Percentiles rank a stretch among this genome's conserved stretches.
Evolutionary conservation across 2,329 filamentous ascomycete genomes (phyloP).

Genomic region (Mycocentrospora acerina): DNA sequence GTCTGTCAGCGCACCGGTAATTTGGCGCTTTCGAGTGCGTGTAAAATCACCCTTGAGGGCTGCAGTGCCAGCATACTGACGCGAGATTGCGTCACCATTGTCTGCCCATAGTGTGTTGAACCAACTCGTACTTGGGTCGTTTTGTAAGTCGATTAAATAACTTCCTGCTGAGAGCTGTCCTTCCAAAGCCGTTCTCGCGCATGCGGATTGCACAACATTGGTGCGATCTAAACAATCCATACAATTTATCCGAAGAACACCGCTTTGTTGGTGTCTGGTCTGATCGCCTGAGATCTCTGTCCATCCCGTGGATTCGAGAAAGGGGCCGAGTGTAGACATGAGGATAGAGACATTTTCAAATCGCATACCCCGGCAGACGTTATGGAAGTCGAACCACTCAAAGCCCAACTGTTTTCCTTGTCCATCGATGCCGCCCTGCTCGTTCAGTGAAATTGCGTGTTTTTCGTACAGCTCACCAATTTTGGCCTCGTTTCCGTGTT

Average conservation of each 20-base stretch:
- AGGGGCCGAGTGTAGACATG: slow-evolving; percentile 67
- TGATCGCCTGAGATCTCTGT: slow-evolving; percentile 58
- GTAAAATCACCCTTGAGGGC: slow-evolving; percentile 98
- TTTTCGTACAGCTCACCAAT: slow-evolving; percentile 78
- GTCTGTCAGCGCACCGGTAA: slow-evolving; percentile 87
- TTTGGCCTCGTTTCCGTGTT: slow-evolving; percentile 76
- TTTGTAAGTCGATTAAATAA: slow-evolving; percentile 71
- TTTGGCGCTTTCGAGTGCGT: slow-evolving; percentile 84
- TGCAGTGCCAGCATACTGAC: slow-evolving; percentile 92
- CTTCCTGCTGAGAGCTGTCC: slow-evolving; percentile 74
- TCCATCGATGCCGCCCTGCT: slow-evolving; percentile 53
- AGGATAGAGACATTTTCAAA: slow-evolving; percentile 91
- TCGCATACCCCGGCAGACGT: slow-evolving; percentile 90
- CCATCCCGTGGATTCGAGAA: slow-evolving; percentile 71
- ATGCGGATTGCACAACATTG: slow-evolving; percentile 92
- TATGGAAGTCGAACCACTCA: slow-evolving; percentile 98
- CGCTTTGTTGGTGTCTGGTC: slow-evolving; percentile 59
- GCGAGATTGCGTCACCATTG: slow-evolving; percentile 93
- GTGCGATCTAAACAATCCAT: slow-evolving; percentile 98
- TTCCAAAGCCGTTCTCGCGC: slow-evolving; percentile 80
- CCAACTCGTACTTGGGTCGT: slow-evolving; percentile 81
- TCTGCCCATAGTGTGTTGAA: slow-evolving; percentile 98
- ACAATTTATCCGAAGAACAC: slow-evolving; percentile 90
- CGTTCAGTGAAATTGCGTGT: slow-evolving; percentile 67
- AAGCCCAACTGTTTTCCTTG: slow-evolving; percentile 60